Base-by-base conservation (phyloP, 805 yeast genomes). In the Starmerella stigmatis region DNA sequence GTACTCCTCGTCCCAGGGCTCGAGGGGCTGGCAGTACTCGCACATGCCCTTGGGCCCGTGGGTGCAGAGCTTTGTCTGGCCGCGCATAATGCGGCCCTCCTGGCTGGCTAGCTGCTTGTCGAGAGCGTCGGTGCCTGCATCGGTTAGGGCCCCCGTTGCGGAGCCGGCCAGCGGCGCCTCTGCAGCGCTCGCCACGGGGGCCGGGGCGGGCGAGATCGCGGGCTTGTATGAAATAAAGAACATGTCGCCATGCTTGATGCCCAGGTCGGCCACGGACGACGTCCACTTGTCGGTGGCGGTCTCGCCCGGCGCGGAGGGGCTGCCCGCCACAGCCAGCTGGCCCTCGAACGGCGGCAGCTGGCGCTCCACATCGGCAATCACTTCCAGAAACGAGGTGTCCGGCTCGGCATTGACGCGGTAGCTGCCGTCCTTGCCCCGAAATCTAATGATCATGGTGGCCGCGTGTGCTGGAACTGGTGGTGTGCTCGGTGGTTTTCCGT, bases 41-140 rank as follows among this genome's bases (percentile, higher is more conserved):
- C 98, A 92, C 97, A 92, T 92, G 2, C 97, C 99, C 56, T 80
- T 81, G 30, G 79, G 89, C 3, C 89, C 82, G 61, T 92, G 98
- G 48, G 79, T 75, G 63, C 98, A 89, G 50, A 86, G 66, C 19
- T 57, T 48, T 1, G 85, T 74, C 51, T 68, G 71, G 29, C 68
- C 64, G 27, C 98, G 72, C 23, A 71, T 63, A 45, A 92, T 85
- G 45, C 81, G 66, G 0, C 98, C 99, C 35, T 74, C 73, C 44
- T 75, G 71, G 23, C 67, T 69, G 41, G 81, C 88, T 27, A 88
- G 68, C 10, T 59, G 60, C 41, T 73, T 73, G 62, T 92, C 98
- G 20, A 52, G 51, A 2, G 20, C 21, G 36, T 45, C 48, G 20
- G 41, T 23, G 2, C 13, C 38, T 27, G n/a, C n/a, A n/a, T n/a